Conservation (phyloP, 2,329 filamentous ascomycete genomes). For the Neospermospora avenae region DNA sequence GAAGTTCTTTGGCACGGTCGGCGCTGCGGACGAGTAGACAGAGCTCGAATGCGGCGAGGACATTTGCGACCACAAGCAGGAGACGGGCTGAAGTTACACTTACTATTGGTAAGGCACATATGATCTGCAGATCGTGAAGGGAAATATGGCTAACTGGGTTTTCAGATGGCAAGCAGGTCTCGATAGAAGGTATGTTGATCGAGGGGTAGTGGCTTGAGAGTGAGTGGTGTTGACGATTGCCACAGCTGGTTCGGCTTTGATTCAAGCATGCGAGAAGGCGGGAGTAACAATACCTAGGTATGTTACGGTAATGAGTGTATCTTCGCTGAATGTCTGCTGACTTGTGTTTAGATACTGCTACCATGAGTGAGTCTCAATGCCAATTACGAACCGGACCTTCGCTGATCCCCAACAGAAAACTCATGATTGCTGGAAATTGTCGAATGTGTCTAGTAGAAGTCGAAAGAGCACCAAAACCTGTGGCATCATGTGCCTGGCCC, state of each 20-base stretch:
- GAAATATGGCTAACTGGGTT: slow-evolving; percentile 33
- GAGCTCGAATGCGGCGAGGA: slow-evolving; percentile 61
- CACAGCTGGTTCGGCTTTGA: slow-evolving; percentile 89
- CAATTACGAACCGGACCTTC: slow-evolving; percentile 21
- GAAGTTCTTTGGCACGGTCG: slow-evolving; percentile 65
- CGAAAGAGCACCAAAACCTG: slow-evolving; percentile 91
- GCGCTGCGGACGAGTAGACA: slow-evolving; percentile 62
- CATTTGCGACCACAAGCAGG: slow-evolving; percentile 77
- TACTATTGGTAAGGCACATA: slow-evolving; percentile 72
- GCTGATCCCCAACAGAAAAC: slow-evolving; percentile 60
- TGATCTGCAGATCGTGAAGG: slow-evolving; percentile 12
- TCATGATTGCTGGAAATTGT: slow-evolving; percentile 99
- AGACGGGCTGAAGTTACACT: slow-evolving; percentile 92
- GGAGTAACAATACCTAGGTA: slow-evolving; percentile 84
- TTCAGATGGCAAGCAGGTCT: slow-evolving; percentile 94
- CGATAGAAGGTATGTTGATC: slow-evolving; percentile 75
- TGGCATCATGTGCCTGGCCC: slow-evolving; percentile 97
- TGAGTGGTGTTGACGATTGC: slow-evolving; percentile 37
- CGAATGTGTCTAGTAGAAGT: slow-evolving; percentile 99
- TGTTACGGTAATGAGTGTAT: slow-evolving; percentile 30
- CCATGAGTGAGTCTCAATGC: slow-evolving; percentile 70
- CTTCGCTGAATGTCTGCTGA: slow-evolving; percentile 21
- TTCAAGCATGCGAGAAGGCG: slow-evolving; percentile 98
- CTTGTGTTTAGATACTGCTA: slow-evolving; percentile 79
- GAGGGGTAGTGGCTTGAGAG: slow-evolving; percentile 19